Evolutionary conservation across 345 rosid genomes (phyloP).

Genomic region (Rhodomyrtus tomentosa): DNA sequence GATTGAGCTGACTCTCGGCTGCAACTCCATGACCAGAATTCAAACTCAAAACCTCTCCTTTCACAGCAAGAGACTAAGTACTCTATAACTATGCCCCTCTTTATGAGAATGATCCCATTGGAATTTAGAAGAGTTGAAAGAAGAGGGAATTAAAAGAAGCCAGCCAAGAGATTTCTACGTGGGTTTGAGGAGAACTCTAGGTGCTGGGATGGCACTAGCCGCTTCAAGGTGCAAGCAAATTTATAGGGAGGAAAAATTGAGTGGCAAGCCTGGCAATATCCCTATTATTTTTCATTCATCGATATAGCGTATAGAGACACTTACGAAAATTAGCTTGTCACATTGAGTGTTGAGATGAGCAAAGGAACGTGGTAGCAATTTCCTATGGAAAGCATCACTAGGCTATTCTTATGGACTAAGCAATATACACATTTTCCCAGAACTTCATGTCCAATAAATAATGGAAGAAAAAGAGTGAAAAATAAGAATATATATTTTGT

Average conservation of each 20-base stretch:
- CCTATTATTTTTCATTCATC: background rate
- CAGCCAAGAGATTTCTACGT: background rate
- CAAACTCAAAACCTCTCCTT: background rate
- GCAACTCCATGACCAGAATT: background rate
- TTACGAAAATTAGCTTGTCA: background rate
- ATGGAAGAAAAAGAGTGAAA: background rate
- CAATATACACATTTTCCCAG: background rate
- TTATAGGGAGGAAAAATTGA: background rate
- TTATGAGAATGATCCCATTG: background rate
- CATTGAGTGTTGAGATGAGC: background rate
- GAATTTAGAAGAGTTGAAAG: background rate
- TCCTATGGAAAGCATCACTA: background rate
- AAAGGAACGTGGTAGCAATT: background rate
- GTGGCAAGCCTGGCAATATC: background rate
- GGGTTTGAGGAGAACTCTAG: background rate
- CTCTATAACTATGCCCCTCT: background rate
- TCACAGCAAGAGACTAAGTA: background rate
- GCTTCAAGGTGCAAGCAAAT: background rate
- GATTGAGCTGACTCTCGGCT: background rate
- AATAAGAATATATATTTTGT: background rate
- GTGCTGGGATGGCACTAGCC: background rate
- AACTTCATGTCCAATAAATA: background rate
- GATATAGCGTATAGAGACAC: background rate
- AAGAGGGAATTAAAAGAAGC: background rate
- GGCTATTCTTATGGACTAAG: background rate